Percentiles rank a stretch among this genome's conserved stretches.
Evolutionary conservation across 1,284 basidiomycete genomes (phyloP).

Genomic region (Ustilago trichophora): DNA sequence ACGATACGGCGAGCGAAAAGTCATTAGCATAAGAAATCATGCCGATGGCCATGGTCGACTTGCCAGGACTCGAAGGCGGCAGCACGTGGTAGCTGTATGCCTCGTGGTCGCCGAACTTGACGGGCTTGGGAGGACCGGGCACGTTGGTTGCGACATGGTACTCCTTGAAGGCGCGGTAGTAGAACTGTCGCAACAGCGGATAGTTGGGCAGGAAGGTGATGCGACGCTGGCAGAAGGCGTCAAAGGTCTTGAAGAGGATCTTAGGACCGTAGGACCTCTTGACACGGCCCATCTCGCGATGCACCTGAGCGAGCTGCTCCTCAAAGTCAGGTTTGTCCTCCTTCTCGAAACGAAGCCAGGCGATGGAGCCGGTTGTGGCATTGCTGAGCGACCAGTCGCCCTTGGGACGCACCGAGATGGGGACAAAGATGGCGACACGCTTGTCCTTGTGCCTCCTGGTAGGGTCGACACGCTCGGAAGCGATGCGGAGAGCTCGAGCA

Average conservation of each 20-base stretch:
- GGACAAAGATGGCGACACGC: conserved; percentile 64
- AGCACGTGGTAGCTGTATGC: conserved; percentile 65
- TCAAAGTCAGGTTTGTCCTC: conserved; percentile 47
- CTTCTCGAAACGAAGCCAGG: conserved; percentile 62
- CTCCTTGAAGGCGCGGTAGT: conserved; percentile 62
- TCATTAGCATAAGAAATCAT: conserved; percentile 64
- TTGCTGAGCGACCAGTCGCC: conserved; percentile 64
- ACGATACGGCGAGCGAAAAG: conserved; percentile 64
- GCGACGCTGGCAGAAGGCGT: conserved; percentile 46
- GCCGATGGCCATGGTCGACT: conserved; percentile 63
- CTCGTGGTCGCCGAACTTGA: conserved; percentile 62
- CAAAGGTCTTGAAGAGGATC: conserved; percentile 57
- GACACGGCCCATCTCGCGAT: conserved; percentile 63
- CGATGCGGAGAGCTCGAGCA: conserved; percentile 58
- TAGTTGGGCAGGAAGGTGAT: conserved; percentile 62
- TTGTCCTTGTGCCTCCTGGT: conserved; percentile 53
- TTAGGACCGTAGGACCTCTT: conserved; percentile 60
- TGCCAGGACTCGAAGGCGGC: conserved; percentile 63
- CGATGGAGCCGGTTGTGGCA: conserved; percentile 61
- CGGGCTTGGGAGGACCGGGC: conserved; percentile 62
- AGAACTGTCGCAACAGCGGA: conserved; percentile 50
- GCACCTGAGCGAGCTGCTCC: conserved; percentile 53
- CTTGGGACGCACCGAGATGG: conserved; percentile 59
- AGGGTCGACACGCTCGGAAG: conserved; percentile 51
- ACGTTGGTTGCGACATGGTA: conserved; percentile 65